Evolutionary conservation across 2,329 filamentous ascomycete genomes (phyloP).

Genomic region (Claviceps sp.): DNA sequence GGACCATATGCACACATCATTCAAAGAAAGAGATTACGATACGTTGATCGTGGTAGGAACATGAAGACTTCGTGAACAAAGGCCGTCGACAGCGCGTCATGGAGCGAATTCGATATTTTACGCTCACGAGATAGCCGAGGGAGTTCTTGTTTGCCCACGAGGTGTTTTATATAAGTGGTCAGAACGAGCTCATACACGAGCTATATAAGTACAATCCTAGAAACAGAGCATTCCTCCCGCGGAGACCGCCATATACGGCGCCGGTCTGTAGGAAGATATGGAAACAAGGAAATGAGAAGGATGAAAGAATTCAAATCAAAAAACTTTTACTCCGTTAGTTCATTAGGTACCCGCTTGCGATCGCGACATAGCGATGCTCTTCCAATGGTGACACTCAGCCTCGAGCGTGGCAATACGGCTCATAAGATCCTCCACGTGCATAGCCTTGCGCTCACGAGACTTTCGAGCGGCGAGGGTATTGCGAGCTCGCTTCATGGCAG

Average conservation of each 20-base stretch:
- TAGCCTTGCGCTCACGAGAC: constrained; percentile 75
- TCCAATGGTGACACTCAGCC: constrained; percentile 54
- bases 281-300: not conserved
- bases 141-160: not conserved
- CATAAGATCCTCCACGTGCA: constrained; percentile 63
- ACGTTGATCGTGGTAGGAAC: not conserved
- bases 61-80: not conserved
- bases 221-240: not conserved
- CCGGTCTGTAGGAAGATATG: not conserved
- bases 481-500: constrained; percentile 84
- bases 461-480: constrained; percentile 92
- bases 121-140: not conserved
- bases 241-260: not conserved
- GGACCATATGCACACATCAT: not conserved
- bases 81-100: not conserved
- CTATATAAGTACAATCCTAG: not conserved
- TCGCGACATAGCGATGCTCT: constrained; percentile 36
- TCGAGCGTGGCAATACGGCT: constrained; percentile 56
- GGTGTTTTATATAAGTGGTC: not conserved
- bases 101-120: not conserved
- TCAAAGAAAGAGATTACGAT: not conserved
- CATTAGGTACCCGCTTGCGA: constrained; percentile 12
- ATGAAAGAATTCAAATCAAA: not conserved
- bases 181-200: not conserved
- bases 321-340: not conserved